phyloP scores from a whole-genome alignment of 2,329 filamentous ascomycete genomes.

The Domatiomyces globalis region DNA sequence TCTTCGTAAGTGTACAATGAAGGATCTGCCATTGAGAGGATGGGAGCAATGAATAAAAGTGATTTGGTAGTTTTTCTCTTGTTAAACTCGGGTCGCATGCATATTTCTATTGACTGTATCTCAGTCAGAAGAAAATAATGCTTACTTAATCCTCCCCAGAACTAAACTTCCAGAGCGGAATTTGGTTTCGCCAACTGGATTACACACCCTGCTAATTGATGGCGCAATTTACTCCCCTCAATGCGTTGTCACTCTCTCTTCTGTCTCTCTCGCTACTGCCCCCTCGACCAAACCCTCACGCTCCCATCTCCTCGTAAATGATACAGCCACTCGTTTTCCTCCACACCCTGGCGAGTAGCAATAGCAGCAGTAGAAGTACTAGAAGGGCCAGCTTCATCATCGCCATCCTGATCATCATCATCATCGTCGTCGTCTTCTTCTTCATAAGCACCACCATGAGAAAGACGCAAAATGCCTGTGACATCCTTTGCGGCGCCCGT shows the following conservation, averaged over 20 bases:
- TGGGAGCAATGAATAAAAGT: too few relatives aligned
- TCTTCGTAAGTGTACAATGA: constrained; percentile 41
- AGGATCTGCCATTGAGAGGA: constrained; percentile 33
- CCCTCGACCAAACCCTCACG: constrained; percentile 73
- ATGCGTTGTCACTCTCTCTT: background rate
- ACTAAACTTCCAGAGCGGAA: background rate
- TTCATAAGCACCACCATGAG: constrained; percentile 38
- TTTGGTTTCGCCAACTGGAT: background rate
- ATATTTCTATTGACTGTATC: too few relatives aligned
- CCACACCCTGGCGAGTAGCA: constrained; percentile 12
- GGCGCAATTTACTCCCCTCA: background rate
- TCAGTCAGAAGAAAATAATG: too few relatives aligned
- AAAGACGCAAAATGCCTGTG: constrained; percentile 71
- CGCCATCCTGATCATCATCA: constrained; percentile 7
- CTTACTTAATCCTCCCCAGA: background rate
- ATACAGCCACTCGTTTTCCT: constrained; percentile 64
- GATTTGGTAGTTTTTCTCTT: too few relatives aligned
- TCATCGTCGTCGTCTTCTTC: constrained; percentile 20
- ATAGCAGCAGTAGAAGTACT: background rate
- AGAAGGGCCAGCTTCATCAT: background rate
- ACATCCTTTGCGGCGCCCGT: constrained; percentile 84
- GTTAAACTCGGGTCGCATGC: too few relatives aligned
- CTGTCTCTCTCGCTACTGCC: constrained; percentile 31
- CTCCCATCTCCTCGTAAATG: constrained; percentile 64
- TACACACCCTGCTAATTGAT: background rate